Conservation (phyloP, 2,329 filamentous ascomycete species). For the Cytospora chrysosperma region DNA sequence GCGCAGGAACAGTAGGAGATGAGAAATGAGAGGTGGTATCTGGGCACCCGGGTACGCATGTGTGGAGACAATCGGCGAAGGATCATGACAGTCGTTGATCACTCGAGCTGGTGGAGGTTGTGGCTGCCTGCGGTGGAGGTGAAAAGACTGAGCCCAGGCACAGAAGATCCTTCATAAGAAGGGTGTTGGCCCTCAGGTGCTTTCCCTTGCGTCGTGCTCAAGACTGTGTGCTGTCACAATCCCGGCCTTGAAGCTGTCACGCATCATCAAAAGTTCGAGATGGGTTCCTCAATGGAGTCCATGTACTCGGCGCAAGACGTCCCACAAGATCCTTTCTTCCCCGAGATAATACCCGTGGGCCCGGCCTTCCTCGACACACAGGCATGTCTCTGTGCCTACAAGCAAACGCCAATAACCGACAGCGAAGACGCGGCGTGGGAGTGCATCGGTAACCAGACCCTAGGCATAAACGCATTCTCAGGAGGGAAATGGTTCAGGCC, state of each 20-base stretch:
- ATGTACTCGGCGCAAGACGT: background rate
- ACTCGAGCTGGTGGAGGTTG: background rate
- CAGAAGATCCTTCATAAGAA: background rate
- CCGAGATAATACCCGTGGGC: slow-evolving; percentile 32
- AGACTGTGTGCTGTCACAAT: background rate
- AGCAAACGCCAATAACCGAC: slow-evolving; percentile 26
- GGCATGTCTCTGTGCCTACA: slow-evolving; percentile 41
- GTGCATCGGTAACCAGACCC: slow-evolving; percentile 45
- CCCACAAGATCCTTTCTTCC: slow-evolving; percentile 39
- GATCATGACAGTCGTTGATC: background rate
- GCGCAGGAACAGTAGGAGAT: background rate
- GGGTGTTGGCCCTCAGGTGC: background rate
- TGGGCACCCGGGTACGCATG: background rate
- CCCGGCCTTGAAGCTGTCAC: background rate
- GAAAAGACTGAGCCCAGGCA: no score
- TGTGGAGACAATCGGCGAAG: background rate
- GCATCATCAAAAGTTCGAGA: background rate
- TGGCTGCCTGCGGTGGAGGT: background rate
- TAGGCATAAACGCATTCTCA: slow-evolving; percentile 37
- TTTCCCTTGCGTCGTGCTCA: background rate
- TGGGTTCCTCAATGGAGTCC: background rate
- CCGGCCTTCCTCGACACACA: slow-evolving; percentile 41
- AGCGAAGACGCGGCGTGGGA: slow-evolving; percentile 38
- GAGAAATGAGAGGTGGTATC: background rate
- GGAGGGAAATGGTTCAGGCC: slow-evolving; percentile 44